Evolutionary conservation across 148 eudicot species (phyloP), one percentile per base, ranked within the genome.

Genomic region (Spergularia marina): DNA sequence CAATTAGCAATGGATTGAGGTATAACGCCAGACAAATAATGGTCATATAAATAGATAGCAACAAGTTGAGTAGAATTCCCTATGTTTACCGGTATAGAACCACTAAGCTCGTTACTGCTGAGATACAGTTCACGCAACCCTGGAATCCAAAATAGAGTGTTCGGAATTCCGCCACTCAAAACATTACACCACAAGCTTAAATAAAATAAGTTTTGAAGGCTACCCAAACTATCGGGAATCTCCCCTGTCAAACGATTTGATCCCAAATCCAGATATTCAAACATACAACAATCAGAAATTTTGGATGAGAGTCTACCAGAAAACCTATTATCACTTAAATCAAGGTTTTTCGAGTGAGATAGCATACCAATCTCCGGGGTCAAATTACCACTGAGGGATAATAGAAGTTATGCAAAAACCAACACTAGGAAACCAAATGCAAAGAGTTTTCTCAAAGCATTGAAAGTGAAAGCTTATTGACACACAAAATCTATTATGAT

Each of bases 1-100:
- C 87, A 90, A 60, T 82, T 82, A n/a, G 87, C 89, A 58, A 90
- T 73, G 53, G 90, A 86, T 53, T 88, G 70, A 59, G 92, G 95
- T 74, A 92, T 84, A 47, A 62, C 60, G 3, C 97, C 93, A 4
- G 93, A 87, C 64, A 92, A 79, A 25, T 63, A 73, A 84, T 92
- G 89, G 14, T n/a, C 51, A 55, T 82, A 16, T 18, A 92, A 77
- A 77, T 77, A 86, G 20, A 92, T 21, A 61, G 2, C 18, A 12
- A 61, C 13, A 17, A 89, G 79, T 15, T 81, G 53, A 64, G 74
- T 84, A 76, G 80, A 40, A 75, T 90, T 86, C 5, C 96, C 93
- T 59, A 92, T 51, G 73, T 53, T 80, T 0, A 79, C 73, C 1
- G 93, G 91, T 57, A 92, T 89, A 0, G 89, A 55, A 40, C 96